Conservation (phyloP, 495 filamentous ascomycete genomes). For the Annulohypoxylon maeteangense region DNA sequence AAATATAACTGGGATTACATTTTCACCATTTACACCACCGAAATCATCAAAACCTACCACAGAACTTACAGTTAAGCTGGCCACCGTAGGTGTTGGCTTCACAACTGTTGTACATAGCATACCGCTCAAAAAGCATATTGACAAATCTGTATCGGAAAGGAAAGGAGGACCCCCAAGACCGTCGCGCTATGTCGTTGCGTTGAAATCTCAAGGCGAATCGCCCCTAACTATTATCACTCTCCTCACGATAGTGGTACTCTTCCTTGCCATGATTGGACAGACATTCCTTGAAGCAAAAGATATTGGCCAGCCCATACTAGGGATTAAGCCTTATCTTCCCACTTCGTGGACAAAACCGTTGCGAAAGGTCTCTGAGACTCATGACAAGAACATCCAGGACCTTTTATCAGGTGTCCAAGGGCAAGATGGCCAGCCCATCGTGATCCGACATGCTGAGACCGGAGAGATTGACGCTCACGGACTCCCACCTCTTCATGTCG, state of each 20-base stretch:
- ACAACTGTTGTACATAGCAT: slow-evolving; percentile 87
- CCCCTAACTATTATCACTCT: slow-evolving; percentile 59
- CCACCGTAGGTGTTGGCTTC: slow-evolving; percentile 85
- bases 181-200: slow-evolving; percentile 73
- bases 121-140: slow-evolving; percentile 64
- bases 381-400: slow-evolving; percentile 43
- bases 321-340: slow-evolving; percentile 45
- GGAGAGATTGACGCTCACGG: slow-evolving; percentile 35
- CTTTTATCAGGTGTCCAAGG: slow-evolving; percentile 35
- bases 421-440: slow-evolving; percentile 37
- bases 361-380: slow-evolving; percentile 31
- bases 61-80: slow-evolving; percentile 73
- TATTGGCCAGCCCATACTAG: slow-evolving; percentile 65
- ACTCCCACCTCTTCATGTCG: slow-evolving; percentile 44
- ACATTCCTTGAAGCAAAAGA: slow-evolving; percentile 74
- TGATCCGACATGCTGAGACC: slow-evolving; percentile 42
- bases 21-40: slow-evolving; percentile 76
- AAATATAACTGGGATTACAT: slow-evolving; percentile 84
- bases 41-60: slow-evolving; percentile 58
- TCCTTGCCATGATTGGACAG: slow-evolving; percentile 72
- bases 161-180: slow-evolving; percentile 56
- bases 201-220: slow-evolving; percentile 63
- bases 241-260: slow-evolving; percentile 61
- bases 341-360: slow-evolving; percentile 43
- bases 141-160: slow-evolving; percentile 57